Evolutionary conservation across 305 asterid species (phyloP).

Genomic region (Salvia sclarea): DNA sequence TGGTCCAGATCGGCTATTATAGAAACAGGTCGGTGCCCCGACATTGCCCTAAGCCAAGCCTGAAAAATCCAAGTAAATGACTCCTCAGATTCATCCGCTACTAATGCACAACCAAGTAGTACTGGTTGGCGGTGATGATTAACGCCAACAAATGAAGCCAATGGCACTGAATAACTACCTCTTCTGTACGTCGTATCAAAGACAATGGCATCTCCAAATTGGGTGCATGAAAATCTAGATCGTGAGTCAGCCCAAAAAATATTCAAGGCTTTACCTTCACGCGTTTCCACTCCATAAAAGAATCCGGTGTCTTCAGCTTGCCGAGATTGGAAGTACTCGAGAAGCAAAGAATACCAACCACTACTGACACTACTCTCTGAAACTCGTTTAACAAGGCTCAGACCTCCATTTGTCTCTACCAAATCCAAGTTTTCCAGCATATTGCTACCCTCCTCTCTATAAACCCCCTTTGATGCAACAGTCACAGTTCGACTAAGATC

Average conservation of each 20-base stretch:
- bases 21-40: slow-evolving; percentile 71
- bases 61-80: slow-evolving; percentile 90
- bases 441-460: slow-evolving; percentile 65
- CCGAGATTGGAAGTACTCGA: slow-evolving; percentile 81
- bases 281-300: slow-evolving; percentile 77
- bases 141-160: slow-evolving; percentile 84
- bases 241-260: slow-evolving; percentile 90
- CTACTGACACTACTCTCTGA: slow-evolving; percentile 55
- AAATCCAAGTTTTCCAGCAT: slow-evolving; percentile 81
- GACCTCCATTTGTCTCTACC: slow-evolving; percentile 78
- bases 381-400: slow-evolving; percentile 68
- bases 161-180: slow-evolving; percentile 60
- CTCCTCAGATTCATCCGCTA: slow-evolving; percentile 89
- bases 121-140: slow-evolving; percentile 93
- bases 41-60: slow-evolving; percentile 81
- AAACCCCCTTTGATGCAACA: slow-evolving; percentile 53
- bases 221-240: slow-evolving; percentile 79
- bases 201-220: slow-evolving; percentile 85
- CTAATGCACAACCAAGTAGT: slow-evolving; percentile 89
- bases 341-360: slow-evolving; percentile 70
- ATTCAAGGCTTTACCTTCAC: slow-evolving; percentile 68
- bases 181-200: slow-evolving; percentile 80
- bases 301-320: slow-evolving; percentile 91
- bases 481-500: slow-evolving; percentile 55
- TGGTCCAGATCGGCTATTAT: slow-evolving; percentile 85